Evolutionary conservation across 306 rosid genomes (phyloP).

Genomic region (Gynostemma pentaphyllum): DNA sequence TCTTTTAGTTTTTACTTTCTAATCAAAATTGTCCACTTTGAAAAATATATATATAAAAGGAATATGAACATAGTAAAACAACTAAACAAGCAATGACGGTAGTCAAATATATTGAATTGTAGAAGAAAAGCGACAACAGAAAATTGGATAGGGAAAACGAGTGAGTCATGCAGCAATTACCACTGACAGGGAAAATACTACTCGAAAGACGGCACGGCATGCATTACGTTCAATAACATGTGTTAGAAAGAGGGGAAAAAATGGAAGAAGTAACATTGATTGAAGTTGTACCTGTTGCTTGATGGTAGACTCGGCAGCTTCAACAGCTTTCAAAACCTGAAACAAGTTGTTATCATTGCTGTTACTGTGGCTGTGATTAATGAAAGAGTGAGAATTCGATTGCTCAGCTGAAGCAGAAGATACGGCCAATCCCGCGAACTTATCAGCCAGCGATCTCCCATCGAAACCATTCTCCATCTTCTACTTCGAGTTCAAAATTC

Average conservation of each 20-base stretch:
- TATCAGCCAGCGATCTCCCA: constrained; percentile 42
- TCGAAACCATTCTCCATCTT: constrained; percentile 83
- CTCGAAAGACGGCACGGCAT: not conserved
- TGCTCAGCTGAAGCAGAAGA: constrained; percentile 18
- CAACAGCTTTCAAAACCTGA: constrained; percentile 92
- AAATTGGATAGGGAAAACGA: not conserved
- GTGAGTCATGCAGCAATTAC: not conserved
- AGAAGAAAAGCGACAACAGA: not conserved
- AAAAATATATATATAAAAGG: not conserved
- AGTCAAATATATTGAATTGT: not conserved
- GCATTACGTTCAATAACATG: not conserved
- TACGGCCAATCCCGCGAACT: constrained; percentile 55
- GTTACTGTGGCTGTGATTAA: constrained; percentile 16
- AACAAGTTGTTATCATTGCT: constrained; percentile 47
- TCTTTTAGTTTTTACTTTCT: too few species aligned
- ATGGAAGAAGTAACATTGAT: not conserved
- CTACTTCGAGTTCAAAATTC: constrained; percentile 11
- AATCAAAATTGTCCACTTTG: not conserved
- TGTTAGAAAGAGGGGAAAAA: not conserved
- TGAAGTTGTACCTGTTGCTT: constrained; percentile 73
- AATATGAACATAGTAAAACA: not conserved
- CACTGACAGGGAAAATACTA: not conserved
- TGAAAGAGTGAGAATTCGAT: constrained; percentile 14
- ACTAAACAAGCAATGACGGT: not conserved
- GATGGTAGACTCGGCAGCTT: constrained; percentile 86